Conservation (phyloP, 2,329 filamentous ascomycete genomes). For the Cadophora gregata region DNA sequence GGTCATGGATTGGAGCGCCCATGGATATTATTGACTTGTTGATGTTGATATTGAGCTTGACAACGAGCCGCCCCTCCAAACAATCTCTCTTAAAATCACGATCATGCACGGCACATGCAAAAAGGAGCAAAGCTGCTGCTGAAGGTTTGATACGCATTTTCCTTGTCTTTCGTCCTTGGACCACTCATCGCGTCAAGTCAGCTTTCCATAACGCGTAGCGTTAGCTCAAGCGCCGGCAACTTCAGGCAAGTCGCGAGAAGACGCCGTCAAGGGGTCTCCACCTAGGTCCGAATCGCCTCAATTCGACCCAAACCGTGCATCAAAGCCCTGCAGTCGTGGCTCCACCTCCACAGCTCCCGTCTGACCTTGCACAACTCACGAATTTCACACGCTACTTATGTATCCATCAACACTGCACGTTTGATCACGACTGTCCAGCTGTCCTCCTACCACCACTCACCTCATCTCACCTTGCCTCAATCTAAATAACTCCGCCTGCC, state of each 20-base stretch:
- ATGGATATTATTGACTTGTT: constrained; percentile 8
- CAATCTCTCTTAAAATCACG: constrained; percentile 18
- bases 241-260: constrained; percentile 22
- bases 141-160: constrained; percentile 4
- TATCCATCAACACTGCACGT: constrained; percentile 26
- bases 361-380: neutral
- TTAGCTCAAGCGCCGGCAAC: constrained; percentile 33
- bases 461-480: constrained; percentile 18
- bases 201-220: constrained; percentile 29
- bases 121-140: neutral
- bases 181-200: constrained; percentile 35
- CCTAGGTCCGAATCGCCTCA: constrained; percentile 39
- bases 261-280: constrained; percentile 30
- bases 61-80: constrained; percentile 32
- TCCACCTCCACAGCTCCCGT: constrained; percentile 12
- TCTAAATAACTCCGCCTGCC: constrained; percentile 4
- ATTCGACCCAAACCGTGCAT: constrained; percentile 27
- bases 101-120: constrained; percentile 26
- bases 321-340: neutral
- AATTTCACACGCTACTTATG: constrained; percentile 24
- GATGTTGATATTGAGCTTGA: constrained; percentile 31
- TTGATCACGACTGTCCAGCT: constrained; percentile 34
- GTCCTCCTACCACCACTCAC: constrained; percentile 2
- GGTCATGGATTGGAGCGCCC: constrained; percentile 22
- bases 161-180: neutral